Base-by-base conservation (phyloP, 2,329 filamentous ascomycete genomes). In the Aspergillus ibericus region DNA sequence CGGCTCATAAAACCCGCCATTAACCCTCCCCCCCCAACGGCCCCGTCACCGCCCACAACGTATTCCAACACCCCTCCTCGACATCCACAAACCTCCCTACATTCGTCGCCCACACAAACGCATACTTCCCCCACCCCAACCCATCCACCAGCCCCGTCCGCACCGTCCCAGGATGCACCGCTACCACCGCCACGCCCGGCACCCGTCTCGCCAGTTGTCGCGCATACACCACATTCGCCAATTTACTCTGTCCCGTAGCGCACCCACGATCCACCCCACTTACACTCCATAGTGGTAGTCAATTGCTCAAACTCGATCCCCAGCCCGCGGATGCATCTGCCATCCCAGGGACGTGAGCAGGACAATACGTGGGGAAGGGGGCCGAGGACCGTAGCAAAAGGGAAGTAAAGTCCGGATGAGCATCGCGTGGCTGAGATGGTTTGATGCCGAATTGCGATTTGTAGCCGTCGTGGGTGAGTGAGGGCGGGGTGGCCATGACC, bases 391-490 rank as follows among this genome's bases (percentile, higher is more conserved):
- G 29, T 8, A 62, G 20, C 5, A 61, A n/a, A n/a, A 36, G 4
- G 61, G 64, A 4, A 65, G 56, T 12, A 61, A 49, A 25, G 51
- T 59, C 13, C 29, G 55, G 34, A 63, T 58, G 12, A 83, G 69
- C 2, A 80, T 72, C 5, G 80, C 78, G 53, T 82, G 80, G 15
- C 80, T 80, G 38, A 83, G 63, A 64, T 83, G 79, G 56, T 83
- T 83, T 84, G 1, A 75, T 80, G 1, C 76, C 80, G 58, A 83
- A 81, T 59, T 82, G 77, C 9, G 78, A 61, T 63, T 83, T 82
- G 58, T 81, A 83, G 13, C 80, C 80, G 16, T 83, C 77, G 25
- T 68, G 65, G 5, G 78, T 80, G 8, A 76, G 62, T 2, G 59
- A 71, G 0, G 75, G 68, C 4, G 77, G 72, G 16, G 62, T 63